Evolutionary conservation across 2,329 filamentous ascomycete species (phyloP).

Genomic region (Fusarium nisikadoi): DNA sequence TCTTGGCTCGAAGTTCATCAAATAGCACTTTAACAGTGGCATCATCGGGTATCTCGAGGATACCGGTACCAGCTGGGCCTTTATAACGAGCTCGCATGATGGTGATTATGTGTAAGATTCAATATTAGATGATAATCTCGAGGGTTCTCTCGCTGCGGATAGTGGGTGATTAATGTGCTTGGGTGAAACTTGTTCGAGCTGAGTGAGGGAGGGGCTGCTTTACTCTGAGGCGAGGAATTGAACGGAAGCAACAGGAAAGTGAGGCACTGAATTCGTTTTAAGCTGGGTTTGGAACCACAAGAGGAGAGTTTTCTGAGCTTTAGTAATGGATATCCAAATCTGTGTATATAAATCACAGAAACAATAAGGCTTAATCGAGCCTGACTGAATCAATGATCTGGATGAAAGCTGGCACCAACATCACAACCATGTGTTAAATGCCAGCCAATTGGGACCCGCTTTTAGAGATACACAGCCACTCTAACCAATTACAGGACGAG

Average conservation of each 20-base stretch:
- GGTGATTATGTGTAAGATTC: neutral
- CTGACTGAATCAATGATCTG: neutral
- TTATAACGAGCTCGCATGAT: constrained; percentile 80
- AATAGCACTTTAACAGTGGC: constrained; percentile 73
- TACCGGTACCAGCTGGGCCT: constrained; percentile 77
- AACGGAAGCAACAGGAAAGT: constrained; percentile 7
- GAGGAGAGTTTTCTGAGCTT: no score
- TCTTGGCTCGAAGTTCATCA: constrained; percentile 69
- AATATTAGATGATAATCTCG: neutral
- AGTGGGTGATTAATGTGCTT: neutral
- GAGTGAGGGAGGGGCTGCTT: constrained; percentile 13
- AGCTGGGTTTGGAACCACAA: neutral
- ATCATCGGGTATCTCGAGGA: constrained; percentile 73
- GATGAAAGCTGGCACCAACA: constrained; percentile 2
- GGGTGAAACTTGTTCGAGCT: neutral
- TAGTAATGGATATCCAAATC: neutral
- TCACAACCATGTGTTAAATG: constrained; percentile 6
- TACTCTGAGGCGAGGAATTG: constrained; percentile 14
- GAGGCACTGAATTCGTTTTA: neutral
- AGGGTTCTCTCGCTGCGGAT: neutral
- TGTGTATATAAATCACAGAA: neutral
- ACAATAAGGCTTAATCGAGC: neutral
- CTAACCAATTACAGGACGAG: constrained; percentile 1
- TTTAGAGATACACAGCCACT: rapidly evolving
- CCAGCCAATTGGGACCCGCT: neutral